Evolutionary conservation across 805 yeast genomes (phyloP).

Genomic region (Yarrowia keelungensis): DNA sequence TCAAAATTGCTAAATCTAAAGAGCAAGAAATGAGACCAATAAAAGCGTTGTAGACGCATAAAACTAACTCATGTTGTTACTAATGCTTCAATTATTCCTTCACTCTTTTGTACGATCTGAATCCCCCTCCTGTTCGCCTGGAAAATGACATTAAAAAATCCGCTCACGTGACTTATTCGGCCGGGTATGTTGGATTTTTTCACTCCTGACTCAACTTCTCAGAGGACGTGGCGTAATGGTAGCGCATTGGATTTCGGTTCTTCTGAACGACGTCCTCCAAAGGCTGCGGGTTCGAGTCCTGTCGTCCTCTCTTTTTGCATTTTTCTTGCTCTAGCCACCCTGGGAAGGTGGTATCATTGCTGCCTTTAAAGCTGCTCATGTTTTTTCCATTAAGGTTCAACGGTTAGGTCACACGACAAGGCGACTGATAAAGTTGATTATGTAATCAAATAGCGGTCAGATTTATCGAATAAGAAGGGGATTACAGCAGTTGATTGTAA

Average conservation of each 20-base stretch:
- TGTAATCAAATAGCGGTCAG: too few species aligned
- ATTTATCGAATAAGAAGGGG: too few species aligned
- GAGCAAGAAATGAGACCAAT: not conserved
- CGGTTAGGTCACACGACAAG: not conserved
- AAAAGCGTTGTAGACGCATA: not conserved
- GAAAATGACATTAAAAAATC: not conserved
- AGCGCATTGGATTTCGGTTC: constrained; percentile 39
- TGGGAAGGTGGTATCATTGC: not conserved
- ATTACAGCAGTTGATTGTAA: too few species aligned
- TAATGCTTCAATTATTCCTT: not conserved
- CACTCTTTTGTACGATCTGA: not conserved
- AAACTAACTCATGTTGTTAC: not conserved
- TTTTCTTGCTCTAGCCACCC: not conserved
- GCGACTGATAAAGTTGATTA: too few species aligned
- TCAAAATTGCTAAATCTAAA: not conserved
- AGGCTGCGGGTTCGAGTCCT: constrained; percentile 39
- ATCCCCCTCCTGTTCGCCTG: not conserved
- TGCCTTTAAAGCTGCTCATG: not conserved
- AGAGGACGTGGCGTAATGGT: constrained; percentile 39
- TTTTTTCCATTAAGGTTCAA: constrained; percentile 1
- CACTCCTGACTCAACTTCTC: not conserved
- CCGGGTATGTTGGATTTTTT: not conserved
- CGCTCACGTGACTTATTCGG: not conserved
- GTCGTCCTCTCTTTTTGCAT: constrained; percentile 32
- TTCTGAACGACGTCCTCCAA: constrained; percentile 38